Base-by-base conservation (phyloP, 2,329 filamentous ascomycete species). In the Coniella lustricola region DNA sequence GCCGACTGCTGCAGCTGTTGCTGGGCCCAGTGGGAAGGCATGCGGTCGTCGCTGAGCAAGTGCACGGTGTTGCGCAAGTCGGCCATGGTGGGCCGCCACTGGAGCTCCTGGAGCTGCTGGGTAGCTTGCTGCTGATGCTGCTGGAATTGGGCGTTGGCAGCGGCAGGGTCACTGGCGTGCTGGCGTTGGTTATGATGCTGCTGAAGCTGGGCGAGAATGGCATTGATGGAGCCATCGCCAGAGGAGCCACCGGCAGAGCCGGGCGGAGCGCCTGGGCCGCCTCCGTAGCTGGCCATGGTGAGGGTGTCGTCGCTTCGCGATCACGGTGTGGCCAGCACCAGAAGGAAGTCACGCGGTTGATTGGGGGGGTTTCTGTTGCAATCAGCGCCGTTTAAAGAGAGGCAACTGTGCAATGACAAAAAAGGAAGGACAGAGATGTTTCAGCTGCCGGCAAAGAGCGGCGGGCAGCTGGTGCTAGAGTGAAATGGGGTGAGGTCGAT, bases 161-260 rank as follows among this genome's bases (percentile, higher is more conserved):
- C 37, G 21, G 21, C 38, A 14, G 18, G 47, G 22, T 52, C 50
- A 21, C 18, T 20, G 39, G 32, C 38, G 33, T 52, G 47, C 17
- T 44, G 36, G 21, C 39, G 51, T 37, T 54, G 49, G n/a, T 60
- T 58, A 41, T 57, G 57, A 3, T 63, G 63, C 53, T 64, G 64
- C 34, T 64, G 64, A 2, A 67, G 62, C 57, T 67, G 70, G 52
- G 66, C 68, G 43, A 71, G 64, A 48, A 73, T 67, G 13, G 68
- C 64, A 51, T 71, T 64, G 43, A 72, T 57, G 44, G 64, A 62
- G 36, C 58, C 55, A 48, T 59, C 52, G 35, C 42, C 49, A 22
- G 42, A 38, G 39, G 29, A 37, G 18, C 20, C 39, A 18, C 31
- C 31, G 39, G 25, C 25, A 34, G 44, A 14, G 32, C 12, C 42